Percentiles rank a stretch among this genome's conserved stretches.
Conservation (phyloP, 2,329 filamentous ascomycete genomes). For the Trichoderma sp. region DNA sequence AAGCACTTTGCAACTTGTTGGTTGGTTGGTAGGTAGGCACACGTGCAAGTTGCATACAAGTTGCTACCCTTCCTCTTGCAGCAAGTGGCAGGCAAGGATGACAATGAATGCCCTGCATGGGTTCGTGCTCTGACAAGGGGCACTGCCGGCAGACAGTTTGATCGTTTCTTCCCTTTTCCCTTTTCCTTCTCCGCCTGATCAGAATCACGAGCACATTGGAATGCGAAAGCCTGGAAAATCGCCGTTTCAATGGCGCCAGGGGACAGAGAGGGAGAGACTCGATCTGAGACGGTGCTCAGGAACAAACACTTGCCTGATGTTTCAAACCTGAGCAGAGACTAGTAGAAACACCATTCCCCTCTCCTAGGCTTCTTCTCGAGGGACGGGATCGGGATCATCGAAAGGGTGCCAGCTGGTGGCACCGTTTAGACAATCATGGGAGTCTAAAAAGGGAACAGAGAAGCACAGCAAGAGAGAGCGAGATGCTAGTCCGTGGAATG, state of each 20-base stretch:
- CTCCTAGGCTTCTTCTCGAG: background rate
- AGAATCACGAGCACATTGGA: background rate
- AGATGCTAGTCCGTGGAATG: constrained; percentile 5
- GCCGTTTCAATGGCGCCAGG: background rate
- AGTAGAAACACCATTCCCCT: constrained; percentile 18
- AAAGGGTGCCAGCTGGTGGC: background rate
- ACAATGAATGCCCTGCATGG: background rate
- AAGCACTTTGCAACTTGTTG: too few species aligned
- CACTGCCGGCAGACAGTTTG: background rate
- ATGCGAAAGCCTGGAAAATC: background rate
- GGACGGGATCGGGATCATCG: constrained; percentile 2
- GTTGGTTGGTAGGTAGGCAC: background rate
- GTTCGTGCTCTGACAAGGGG: constrained; percentile 4
- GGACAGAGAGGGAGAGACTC: background rate
- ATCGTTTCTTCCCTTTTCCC: background rate
- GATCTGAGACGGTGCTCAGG: background rate
- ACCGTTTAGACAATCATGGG: background rate
- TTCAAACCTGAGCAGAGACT: background rate
- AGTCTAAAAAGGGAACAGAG: background rate
- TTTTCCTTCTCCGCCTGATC: background rate
- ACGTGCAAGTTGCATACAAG: background rate
- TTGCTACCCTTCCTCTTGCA: background rate
- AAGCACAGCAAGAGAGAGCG: background rate
- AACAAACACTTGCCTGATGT: background rate
- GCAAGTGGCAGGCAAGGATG: background rate